phyloP scores from a whole-genome alignment of 371 early-diverging fungal species.

The Haplosporangium sp. region DNA sequence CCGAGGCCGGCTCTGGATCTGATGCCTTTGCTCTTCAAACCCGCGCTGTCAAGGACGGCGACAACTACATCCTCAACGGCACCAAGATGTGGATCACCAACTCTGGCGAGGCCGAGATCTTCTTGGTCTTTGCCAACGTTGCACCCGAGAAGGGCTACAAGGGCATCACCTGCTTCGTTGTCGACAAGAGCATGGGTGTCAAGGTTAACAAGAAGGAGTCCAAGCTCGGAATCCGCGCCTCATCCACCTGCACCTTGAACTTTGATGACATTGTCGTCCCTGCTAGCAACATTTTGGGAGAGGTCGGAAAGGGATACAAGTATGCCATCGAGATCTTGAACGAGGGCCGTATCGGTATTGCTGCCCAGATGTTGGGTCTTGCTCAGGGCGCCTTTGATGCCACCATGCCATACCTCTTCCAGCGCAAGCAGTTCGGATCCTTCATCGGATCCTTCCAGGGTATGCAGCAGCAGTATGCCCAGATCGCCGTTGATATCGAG shows the following conservation, averaged over 20 bases:
- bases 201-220: constrained; percentile 96
- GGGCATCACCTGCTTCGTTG: constrained; percentile 98
- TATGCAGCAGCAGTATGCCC: constrained; percentile 97
- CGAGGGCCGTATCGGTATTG: constrained; percentile 98
- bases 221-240: constrained; percentile 97
- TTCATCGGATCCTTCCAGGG: constrained; percentile 95
- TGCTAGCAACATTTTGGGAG: constrained; percentile 89
- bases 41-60: constrained; percentile 89
- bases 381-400: constrained; percentile 96
- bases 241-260: constrained; percentile 93
- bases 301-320: constrained; percentile 97
- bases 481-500: constrained; percentile 95
- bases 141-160: constrained; percentile 96
- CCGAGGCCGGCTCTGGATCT: constrained; percentile 93
- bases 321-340: constrained; percentile 98
- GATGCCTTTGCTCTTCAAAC: constrained; percentile 98
- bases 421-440: constrained; percentile 95
- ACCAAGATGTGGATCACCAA: constrained; percentile 96
- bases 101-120: constrained; percentile 92
- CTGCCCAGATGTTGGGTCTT: constrained; percentile 97
- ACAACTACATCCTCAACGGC: constrained; percentile 93
- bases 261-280: constrained; percentile 96
- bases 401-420: constrained; percentile 92
- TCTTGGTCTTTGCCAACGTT: constrained; percentile 97
- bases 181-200: constrained; percentile 96